Base-by-base conservation (phyloP, 345 rosid genomes). In the Capsella bursapastoris region DNA sequence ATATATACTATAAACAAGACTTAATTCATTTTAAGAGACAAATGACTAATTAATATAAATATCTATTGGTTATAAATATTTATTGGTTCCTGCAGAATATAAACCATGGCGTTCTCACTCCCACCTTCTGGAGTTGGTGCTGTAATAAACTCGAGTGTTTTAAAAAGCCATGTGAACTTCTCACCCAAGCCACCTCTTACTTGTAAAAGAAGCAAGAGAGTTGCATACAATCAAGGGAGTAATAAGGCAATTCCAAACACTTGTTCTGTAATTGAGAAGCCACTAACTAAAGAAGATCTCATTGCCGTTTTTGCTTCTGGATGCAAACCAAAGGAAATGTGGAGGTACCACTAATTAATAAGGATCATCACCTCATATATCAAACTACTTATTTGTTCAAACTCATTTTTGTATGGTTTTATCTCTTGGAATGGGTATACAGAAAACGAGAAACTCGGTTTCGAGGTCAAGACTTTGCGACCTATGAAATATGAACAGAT, bases 371-470 rank as follows among this genome's bases (percentile, higher is more conserved):
- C 44, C 51, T 63, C 27, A 7, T 57, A 4, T 22, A 13, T 14
- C 6, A 58, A 47, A 13, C 2, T 45, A 8, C 2, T 34, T 45
- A 15, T 13, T 22, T 43, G 4, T 31, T 31, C 34, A 4, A 31
- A 31, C 34, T 31, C 34, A 31, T 31, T 31, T 31, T 31, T 31
- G 34, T 31, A 31, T 31, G 5, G 34, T 31, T 31, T 31, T 28
- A 3, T 57, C 3, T 41, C 1, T 63, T 73, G 41, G 50, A 70
- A 22, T 22, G 25, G 25, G 25, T 22, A 22, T 22, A 91, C 97
- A 7, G 97, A 91, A 68, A 97, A 93, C 11, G 98, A 93, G 89
- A 93, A 93, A 80, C 83, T 87, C 68, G 96, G 98, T 77, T 93
- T 89, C 68, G 88, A 90, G 67, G 71, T 84, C 64, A 82, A 80